These are phyloP conservation scores for Kalaharituber pfeilii DNA, from an alignment of 2,329 filamentous ascomycete genomes.

Conservation along the genomic window DNA sequence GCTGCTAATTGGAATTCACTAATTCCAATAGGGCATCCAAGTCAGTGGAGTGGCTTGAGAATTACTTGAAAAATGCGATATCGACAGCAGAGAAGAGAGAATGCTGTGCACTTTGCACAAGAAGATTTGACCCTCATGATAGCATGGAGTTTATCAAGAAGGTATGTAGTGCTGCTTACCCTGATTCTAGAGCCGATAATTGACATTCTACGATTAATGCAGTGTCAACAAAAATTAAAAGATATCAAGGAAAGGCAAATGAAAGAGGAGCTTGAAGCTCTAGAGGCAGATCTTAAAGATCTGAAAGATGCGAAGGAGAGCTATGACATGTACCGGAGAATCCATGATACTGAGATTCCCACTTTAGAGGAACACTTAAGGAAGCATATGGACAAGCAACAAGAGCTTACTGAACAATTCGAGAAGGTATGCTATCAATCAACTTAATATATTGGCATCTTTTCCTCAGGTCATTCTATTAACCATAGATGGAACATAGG, in stretches of 20 bases:
- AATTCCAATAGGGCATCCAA: slow-evolving; percentile 28
- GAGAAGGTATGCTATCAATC: slow-evolving; percentile 35
- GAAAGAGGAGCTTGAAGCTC: slow-evolving; percentile 9
- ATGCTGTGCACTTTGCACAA: slow-evolving; percentile 1
- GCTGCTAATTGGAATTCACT: background rate
- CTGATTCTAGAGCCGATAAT: background rate
- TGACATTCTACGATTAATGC: background rate
- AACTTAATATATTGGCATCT: background rate
- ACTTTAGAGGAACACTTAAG: slow-evolving; percentile 46
- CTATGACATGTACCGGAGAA: slow-evolving; percentile 56
- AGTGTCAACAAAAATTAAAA: background rate
- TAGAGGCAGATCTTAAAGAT: slow-evolving; percentile 36
- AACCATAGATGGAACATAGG: slow-evolving; percentile 18
- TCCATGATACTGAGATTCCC: slow-evolving; percentile 53
- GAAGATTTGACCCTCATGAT: background rate
- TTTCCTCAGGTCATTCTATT: too few species aligned
- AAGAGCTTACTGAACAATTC: slow-evolving; percentile 41
- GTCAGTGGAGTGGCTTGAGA: slow-evolving; percentile 49
- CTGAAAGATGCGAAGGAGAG: slow-evolving; percentile 46
- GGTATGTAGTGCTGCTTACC: background rate
- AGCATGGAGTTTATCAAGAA: background rate
- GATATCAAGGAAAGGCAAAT: background rate
- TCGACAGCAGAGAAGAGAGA: background rate
- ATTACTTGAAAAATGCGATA: slow-evolving; percentile 41
- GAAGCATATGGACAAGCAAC: slow-evolving; percentile 44